These are phyloP conservation scores for Polyporus tsugae DNA, from an alignment of 1,284 basidiomycete genomes.

Conservation along the genomic window DNA sequence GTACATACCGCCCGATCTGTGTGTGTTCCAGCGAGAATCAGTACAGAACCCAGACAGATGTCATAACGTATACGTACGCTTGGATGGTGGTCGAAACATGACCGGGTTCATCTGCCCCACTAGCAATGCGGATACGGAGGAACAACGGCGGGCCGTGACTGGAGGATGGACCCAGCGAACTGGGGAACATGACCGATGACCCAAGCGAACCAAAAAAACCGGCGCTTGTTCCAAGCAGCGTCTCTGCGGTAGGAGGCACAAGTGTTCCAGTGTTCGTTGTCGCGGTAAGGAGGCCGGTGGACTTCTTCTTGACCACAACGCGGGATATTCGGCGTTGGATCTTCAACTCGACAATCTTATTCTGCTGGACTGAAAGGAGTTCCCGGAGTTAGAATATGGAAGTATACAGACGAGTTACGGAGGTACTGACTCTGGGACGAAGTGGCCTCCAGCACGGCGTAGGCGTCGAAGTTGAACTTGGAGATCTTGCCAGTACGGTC, in stretches of 20 bases:
- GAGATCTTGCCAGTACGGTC: slow-evolving; percentile 87
- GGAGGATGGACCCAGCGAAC: slow-evolving; percentile 71
- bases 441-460: slow-evolving; percentile 85
- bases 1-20: slow-evolving; percentile 93
- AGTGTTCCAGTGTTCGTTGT: slow-evolving; percentile 34
- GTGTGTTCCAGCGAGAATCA: slow-evolving; percentile 7
- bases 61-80: slow-evolving; percentile 64
- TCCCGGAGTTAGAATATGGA: background rate
- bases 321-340: slow-evolving; percentile 82
- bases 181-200: slow-evolving; percentile 58
- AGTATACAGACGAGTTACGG: background rate
- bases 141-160: slow-evolving; percentile 82
- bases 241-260: slow-evolving; percentile 39
- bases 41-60: background rate
- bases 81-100: slow-evolving; percentile 89
- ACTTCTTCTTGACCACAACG: slow-evolving; percentile 68
- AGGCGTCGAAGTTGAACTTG: slow-evolving; percentile 92
- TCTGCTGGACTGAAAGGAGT: slow-evolving; percentile 75
- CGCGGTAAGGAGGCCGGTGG: slow-evolving; percentile 39
- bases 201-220: slow-evolving; percentile 45
- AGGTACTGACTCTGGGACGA: slow-evolving; percentile 72
- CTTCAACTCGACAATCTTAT: slow-evolving; percentile 77
- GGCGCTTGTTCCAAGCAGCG: slow-evolving; percentile 43
- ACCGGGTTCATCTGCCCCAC: slow-evolving; percentile 75
- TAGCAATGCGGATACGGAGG: slow-evolving; percentile 80